phyloP scores from a whole-genome alignment of 805 yeast species.

The Kurtzmaniella cleridarum region DNA sequence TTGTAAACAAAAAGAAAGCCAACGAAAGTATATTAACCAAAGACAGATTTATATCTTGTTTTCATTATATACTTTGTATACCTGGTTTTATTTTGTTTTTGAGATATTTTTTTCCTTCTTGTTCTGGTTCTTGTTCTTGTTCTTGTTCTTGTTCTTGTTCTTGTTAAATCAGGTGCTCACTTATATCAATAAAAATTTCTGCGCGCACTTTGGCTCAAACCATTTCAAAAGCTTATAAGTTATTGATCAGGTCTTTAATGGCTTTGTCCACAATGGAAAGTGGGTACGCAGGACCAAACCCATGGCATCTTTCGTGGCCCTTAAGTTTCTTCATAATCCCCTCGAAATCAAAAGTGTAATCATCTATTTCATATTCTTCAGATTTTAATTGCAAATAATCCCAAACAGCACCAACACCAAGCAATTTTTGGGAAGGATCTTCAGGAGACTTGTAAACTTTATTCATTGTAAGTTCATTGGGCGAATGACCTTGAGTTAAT shows the following conservation, averaged over 20 bases:
- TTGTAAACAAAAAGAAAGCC: too few relatives aligned
- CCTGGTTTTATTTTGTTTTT: too few relatives aligned
- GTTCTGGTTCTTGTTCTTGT: too few relatives aligned
- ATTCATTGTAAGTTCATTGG: constrained; percentile 14
- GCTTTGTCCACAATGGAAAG: constrained; percentile 37
- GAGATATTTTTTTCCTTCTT: too few relatives aligned
- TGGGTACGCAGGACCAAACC: constrained; percentile 68
- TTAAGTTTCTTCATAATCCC: constrained; percentile 52
- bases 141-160: too few relatives aligned
- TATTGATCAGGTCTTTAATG: constrained; percentile 11
- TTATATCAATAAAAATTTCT: too few relatives aligned
- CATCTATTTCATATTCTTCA: constrained; percentile 41
- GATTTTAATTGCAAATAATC: constrained; percentile 55
- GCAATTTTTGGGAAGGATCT: constrained; percentile 41
- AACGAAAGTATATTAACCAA: too few relatives aligned
- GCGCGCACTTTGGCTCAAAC: too few relatives aligned
- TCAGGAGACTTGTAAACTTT: constrained; percentile 32
- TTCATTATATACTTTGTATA: too few relatives aligned
- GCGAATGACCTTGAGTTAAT: constrained; percentile 23
- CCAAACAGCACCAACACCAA: constrained; percentile 81
- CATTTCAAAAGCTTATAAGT: too few relatives aligned
- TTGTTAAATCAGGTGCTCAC: too few relatives aligned
- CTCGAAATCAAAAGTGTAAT: constrained; percentile 48
- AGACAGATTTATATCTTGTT: too few relatives aligned
- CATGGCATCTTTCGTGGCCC: constrained; percentile 75